Evolutionary conservation across 2,329 filamentous ascomycete species (phyloP).

Genomic region (Talaromyces marneffei): DNA sequence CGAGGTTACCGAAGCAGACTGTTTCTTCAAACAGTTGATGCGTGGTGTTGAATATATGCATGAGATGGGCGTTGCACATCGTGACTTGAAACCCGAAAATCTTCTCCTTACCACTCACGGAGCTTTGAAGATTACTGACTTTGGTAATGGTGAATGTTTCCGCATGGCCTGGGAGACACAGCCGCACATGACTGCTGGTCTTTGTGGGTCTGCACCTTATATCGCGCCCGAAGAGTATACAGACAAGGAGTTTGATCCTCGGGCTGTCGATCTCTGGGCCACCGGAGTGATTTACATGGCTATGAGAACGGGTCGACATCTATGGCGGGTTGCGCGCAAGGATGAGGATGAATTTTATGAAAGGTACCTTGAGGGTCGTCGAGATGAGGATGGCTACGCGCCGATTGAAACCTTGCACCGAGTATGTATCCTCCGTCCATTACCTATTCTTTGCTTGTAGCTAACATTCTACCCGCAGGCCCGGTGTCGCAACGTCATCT

Average conservation of each 20-base stretch:
- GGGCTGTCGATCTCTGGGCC: conserved; percentile 97
- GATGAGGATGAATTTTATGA: conserved; percentile 97
- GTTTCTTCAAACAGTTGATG: conserved; percentile 99
- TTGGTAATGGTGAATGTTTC: conserved; percentile 98
- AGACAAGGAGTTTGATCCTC: conserved; percentile 91
- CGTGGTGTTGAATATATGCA: conserved; percentile 98
- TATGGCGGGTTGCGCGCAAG: conserved; percentile 95
- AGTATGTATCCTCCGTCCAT: conserved; percentile 53
- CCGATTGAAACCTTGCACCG: conserved; percentile 93
- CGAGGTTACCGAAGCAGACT: conserved; percentile 84
- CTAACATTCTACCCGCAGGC: conserved; percentile 52
- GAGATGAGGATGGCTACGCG: conserved; percentile 91
- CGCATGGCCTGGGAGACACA: conserved; percentile 99
- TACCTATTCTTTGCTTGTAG: not conserved
- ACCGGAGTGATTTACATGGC: conserved; percentile 99
- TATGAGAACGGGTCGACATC: conserved; percentile 90
- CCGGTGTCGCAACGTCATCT: conserved; percentile 96
- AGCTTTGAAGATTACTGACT: conserved; percentile 94
- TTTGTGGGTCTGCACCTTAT: conserved; percentile 94
- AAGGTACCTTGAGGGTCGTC: conserved; percentile 84
- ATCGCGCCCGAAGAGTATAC: conserved; percentile 96
- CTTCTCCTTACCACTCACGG: conserved; percentile 87
- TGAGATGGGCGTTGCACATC: conserved; percentile 97
- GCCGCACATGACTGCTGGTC: conserved; percentile 93
- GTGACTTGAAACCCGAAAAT: conserved; percentile 95